These are phyloP conservation scores for Paramyrothecium sp. DNA, from an alignment of 2,329 filamentous ascomycete species.

Conservation along the genomic window DNA sequence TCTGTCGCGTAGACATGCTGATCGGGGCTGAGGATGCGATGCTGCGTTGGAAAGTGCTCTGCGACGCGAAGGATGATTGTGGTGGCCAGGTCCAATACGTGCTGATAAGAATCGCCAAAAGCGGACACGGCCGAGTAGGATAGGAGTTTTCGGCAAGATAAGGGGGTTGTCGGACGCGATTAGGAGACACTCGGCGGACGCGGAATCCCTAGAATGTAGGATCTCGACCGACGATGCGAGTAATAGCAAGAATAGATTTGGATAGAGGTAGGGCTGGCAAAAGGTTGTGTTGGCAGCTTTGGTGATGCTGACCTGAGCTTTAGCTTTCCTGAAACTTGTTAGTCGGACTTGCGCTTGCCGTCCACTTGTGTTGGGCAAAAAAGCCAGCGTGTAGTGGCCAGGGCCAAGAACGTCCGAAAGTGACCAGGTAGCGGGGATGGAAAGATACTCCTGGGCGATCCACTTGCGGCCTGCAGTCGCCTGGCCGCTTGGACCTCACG, in stretches of 20 bases:
- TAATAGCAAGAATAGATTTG: no score
- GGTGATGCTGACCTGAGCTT: neutral
- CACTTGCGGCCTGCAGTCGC: neutral
- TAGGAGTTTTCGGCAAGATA: no score
- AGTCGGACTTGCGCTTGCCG: neutral
- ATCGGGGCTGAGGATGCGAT: neutral
- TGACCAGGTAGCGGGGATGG: neutral
- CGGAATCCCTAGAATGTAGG: no score
- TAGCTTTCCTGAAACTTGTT: neutral
- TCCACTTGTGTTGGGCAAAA: neutral
- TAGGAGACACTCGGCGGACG: no score
- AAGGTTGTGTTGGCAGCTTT: neutral
- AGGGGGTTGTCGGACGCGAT: no score
- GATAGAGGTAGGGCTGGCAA: no score
- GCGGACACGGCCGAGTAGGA: neutral
- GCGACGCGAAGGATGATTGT: neutral
- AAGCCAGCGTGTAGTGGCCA: neutral
- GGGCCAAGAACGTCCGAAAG: no score
- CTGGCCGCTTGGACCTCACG: neutral
- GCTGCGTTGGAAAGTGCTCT: neutral
- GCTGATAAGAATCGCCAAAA: neutral
- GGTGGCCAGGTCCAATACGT: neutral
- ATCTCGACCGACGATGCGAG: no score
- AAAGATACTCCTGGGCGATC: neutral
- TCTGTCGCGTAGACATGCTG: constrained; percentile 38